A percentile compares a stretch with the other conserved stretches of the same genome.
These are phyloP conservation scores for Cardamine chenopodiifolia DNA, from an alignment of 345 rosid species.

Conservation along the genomic window DNA sequence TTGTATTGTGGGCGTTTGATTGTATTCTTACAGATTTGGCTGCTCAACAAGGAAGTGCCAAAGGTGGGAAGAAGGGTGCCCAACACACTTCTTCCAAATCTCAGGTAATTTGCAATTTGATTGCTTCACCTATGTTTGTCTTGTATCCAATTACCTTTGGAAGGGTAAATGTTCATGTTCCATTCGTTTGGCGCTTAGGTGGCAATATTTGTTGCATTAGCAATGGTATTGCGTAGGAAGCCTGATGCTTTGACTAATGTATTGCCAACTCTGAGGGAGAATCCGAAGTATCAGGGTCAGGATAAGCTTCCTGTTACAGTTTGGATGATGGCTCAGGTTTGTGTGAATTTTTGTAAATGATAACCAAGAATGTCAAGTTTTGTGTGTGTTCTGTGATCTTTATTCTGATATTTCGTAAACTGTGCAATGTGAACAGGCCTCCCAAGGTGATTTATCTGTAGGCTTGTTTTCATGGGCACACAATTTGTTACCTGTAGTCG, in stretches of 20 bases:
- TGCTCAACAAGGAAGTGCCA: conserved; percentile 53
- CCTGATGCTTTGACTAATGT: conserved; percentile 67
- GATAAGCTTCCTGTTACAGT: conserved; percentile 69
- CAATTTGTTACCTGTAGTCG: conserved; percentile 56
- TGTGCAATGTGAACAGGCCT: conserved; percentile 49
- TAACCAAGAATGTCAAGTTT: neutral
- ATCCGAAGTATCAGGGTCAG: conserved; percentile 72
- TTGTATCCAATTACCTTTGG: neutral
- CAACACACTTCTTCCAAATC: conserved; percentile 66
- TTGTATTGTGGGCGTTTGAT: conserved; percentile 68
- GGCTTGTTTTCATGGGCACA: conserved; percentile 69
- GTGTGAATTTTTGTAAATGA: neutral
- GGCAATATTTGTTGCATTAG: conserved; percentile 74
- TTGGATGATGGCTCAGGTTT: conserved; percentile 82
- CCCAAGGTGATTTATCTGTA: conserved; percentile 69
- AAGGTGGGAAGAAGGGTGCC: conserved; percentile 60
- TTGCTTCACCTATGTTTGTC: too few species aligned
- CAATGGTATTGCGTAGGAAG: conserved; percentile 71
- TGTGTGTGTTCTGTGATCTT: neutral
- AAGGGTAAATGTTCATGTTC: neutral
- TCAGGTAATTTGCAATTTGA: conserved; percentile 42
- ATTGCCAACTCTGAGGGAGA: conserved; percentile 61
- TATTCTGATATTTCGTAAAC: conserved; percentile 14
- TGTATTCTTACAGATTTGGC: conserved; percentile 62
- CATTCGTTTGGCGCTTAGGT: conserved; percentile 48